Evolutionary conservation across 2,329 filamentous ascomycete species (phyloP).

Genomic region (Diaporthe amygdali): DNA sequence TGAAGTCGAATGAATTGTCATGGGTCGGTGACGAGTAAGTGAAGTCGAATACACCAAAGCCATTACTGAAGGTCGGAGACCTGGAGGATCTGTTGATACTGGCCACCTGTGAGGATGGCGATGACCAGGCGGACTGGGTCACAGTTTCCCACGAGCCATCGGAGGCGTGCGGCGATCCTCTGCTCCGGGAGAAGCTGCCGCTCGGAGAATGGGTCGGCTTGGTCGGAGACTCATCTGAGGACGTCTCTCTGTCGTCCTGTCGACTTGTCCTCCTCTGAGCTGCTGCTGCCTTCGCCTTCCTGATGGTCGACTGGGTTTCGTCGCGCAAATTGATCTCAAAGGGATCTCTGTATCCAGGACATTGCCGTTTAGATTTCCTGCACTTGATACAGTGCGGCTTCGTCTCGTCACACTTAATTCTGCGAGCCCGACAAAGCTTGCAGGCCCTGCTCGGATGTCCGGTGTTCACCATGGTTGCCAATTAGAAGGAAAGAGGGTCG

Average conservation of each 20-base stretch:
- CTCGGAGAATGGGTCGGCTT: neutral
- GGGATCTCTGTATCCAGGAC: constrained; percentile 32
- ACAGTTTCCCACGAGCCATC: constrained; percentile 12
- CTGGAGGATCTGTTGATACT: neutral
- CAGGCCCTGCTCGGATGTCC: constrained; percentile 33
- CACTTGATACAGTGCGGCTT: constrained; percentile 33
- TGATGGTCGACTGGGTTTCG: constrained; percentile 32
- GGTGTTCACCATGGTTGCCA: constrained; percentile 31
- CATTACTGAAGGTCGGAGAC: neutral
- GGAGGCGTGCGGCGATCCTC: neutral
- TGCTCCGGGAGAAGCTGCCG: neutral
- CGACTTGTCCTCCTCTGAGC: constrained; percentile 13
- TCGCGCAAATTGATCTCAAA: constrained; percentile 33
- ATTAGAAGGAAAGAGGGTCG: neutral
- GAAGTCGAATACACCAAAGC: neutral
- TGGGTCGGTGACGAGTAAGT: neutral
- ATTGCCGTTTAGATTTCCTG: constrained; percentile 31
- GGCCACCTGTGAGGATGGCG: constrained; percentile 1
- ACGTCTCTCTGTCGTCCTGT: neutral
- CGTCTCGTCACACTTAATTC: constrained; percentile 33
- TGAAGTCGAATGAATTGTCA: constrained; percentile 10
- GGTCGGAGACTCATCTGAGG: constrained; percentile 8
- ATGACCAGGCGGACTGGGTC: constrained; percentile 4
- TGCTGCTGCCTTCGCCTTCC: constrained; percentile 24
- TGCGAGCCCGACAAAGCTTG: constrained; percentile 30